A percentile compares a stretch with the other conserved stretches of the same genome.
These are phyloP conservation scores for Mimosa pudica DNA, from an alignment of 306 rosid genomes.

Conservation along the genomic window DNA sequence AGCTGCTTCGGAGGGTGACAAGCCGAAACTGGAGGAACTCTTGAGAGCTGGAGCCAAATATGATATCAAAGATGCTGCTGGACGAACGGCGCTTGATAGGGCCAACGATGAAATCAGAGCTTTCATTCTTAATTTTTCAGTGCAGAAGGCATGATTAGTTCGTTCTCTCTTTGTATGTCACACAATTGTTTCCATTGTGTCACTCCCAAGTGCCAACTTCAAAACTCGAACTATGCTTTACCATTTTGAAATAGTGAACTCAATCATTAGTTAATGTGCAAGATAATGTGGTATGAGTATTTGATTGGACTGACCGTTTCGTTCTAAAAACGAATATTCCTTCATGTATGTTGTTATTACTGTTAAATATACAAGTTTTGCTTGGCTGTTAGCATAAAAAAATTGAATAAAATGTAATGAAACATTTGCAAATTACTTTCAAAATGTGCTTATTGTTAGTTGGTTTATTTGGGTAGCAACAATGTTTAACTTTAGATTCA, in stretches of 20 bases:
- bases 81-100: constrained; percentile 76
- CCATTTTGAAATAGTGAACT: background rate
- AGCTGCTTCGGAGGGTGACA: constrained; percentile 90
- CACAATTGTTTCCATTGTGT: background rate
- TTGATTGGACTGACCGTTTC: background rate
- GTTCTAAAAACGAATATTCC: background rate
- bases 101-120: constrained; percentile 71
- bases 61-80: constrained; percentile 68
- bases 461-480: background rate
- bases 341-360: background rate
- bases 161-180: background rate
- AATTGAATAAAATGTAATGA: background rate
- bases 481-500: background rate
- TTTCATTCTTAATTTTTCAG: constrained; percentile 71
- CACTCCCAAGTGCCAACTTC: background rate
- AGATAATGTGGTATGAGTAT: background rate
- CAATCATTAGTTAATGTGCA: background rate
- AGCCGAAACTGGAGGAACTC: constrained; percentile 89
- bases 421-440: background rate
- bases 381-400: too few species aligned
- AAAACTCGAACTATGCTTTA: background rate
- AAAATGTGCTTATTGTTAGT: background rate
- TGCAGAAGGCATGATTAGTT: constrained; percentile 62
- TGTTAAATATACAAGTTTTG: background rate
- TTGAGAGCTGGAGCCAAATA: constrained; percentile 87